A percentile compares a stretch with the other conserved stretches of the same genome.
Conservation (phyloP, 192 early-diverging fungal genomes). For the Linnemannia zychae region DNA sequence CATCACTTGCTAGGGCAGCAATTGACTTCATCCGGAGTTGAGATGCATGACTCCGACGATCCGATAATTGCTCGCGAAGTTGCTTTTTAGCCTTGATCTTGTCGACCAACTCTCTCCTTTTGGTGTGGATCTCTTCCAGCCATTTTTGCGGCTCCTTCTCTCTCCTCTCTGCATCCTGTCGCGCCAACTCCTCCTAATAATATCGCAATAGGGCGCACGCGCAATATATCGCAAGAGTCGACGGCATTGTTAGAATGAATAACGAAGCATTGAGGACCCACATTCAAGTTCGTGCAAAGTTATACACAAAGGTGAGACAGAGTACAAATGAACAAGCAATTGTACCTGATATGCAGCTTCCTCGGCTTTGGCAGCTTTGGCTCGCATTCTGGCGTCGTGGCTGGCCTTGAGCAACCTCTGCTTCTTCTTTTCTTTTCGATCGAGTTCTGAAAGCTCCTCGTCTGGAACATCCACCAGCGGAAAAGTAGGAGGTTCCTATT, state of each 20-base stretch:
- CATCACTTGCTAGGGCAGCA: conserved; percentile 82
- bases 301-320: background rate
- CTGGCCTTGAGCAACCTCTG: conserved; percentile 84
- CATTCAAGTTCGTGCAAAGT: background rate
- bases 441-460: conserved; percentile 80
- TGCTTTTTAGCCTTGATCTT: conserved; percentile 79
- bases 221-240: background rate
- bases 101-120: conserved; percentile 69
- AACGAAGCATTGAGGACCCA: background rate
- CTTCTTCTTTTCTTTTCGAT: conserved; percentile 88
- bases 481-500: conserved; percentile 76
- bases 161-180: conserved; percentile 80
- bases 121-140: conserved; percentile 75
- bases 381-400: conserved; percentile 81
- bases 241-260: background rate
- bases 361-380: conserved; percentile 81
- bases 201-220: background rate
- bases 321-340: background rate
- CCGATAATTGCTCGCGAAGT: conserved; percentile 82
- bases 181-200: conserved; percentile 70
- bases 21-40: conserved; percentile 89
- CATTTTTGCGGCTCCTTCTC: conserved; percentile 76
- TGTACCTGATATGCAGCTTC: conserved; percentile 70
- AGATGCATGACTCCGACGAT: conserved; percentile 90
- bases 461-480: conserved; percentile 85